phyloP scores from a whole-genome alignment of 495 filamentous ascomycete genomes.

The Chaetomium tenue region DNA sequence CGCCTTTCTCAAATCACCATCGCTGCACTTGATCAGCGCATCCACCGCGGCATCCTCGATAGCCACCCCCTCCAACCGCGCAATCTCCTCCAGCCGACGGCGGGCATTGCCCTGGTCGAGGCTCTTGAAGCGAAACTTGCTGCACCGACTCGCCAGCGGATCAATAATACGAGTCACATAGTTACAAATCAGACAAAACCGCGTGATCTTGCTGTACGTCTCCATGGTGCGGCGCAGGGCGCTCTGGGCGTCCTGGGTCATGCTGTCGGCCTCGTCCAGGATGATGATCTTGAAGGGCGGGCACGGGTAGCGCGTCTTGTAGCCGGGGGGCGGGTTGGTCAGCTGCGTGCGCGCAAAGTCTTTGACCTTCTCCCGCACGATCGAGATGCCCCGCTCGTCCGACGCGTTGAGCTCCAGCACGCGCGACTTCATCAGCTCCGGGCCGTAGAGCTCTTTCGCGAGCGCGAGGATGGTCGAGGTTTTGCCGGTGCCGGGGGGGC shows the following conservation, averaged over 20 bases:
- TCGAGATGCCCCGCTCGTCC: slow-evolving; percentile 95
- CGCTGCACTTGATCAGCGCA: slow-evolving; percentile 78
- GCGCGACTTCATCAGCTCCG: slow-evolving; percentile 86
- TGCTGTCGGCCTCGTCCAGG: slow-evolving; percentile 94
- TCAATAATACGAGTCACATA: slow-evolving; percentile 98
- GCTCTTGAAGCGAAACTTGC: slow-evolving; percentile 97
- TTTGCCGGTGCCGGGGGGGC: slow-evolving; percentile 95
- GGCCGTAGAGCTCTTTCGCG: slow-evolving; percentile 95
- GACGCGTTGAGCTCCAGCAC: slow-evolving; percentile 98
- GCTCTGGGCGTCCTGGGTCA: slow-evolving; percentile 97
- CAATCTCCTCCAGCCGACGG: slow-evolving; percentile 74
- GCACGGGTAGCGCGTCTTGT: slow-evolving; percentile 79
- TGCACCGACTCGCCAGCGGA: slow-evolving; percentile 85
- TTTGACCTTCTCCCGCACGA: slow-evolving; percentile 98
- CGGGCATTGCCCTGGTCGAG: slow-evolving; percentile 80
- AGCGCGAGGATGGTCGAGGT: slow-evolving; percentile 96
- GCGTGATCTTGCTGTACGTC: slow-evolving; percentile 91
- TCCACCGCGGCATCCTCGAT: slow-evolving; percentile 78
- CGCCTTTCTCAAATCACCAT: slow-evolving; percentile 91
- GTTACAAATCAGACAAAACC: slow-evolving; percentile 97
- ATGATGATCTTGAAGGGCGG: slow-evolving; percentile 99
- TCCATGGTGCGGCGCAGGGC: slow-evolving; percentile 95
- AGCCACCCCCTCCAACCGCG: slow-evolving; percentile 66
- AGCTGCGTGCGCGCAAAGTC: slow-evolving; percentile 95
- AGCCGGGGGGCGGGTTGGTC: slow-evolving; percentile 67